Evolutionary conservation across 345 rosid species (phyloP), one percentile per base, ranked within the genome.

Genomic region (Psidium guajava): DNA sequence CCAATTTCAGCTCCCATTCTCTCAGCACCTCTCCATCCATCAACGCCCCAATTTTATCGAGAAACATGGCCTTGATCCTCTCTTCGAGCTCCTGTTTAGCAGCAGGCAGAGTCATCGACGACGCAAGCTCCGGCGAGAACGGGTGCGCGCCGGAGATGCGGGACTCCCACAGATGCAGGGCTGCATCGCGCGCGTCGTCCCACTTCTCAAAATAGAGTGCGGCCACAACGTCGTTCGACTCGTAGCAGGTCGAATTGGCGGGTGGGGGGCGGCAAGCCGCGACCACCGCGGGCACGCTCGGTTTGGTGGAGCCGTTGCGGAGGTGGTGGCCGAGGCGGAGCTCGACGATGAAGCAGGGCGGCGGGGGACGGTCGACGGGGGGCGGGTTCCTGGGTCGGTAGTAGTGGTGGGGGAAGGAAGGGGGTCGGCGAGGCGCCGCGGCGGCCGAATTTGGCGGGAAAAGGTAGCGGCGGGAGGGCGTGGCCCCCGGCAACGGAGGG

Each of bases 11-110:
- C 54, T 84, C 84, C 90, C 91, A 92, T 85, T 87, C 89, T 83
- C 77, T 84, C 56, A 92, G 92, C 77, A 27, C 9, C 44, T 89
- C 95, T 9, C 96, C 94, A 4, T 88, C 90, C 57, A 91, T 2
- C 81, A 95, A 64, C 57, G 84, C 89, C 83, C 84, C 57, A 14
- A 92, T 86, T 57, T 89, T 90, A 80, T 84, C 64, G 14, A 54
- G 82, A 86, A 94, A 94, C 64, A 94, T 83, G 73, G 56, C 54
- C 74, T 84, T 85, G 69, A 94, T 89, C 24, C 83, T 87, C 22
- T 85, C 91, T 16, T 82, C 49, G 83, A 93, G 90, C 86, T 92
- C 94, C 74, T 69, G 87, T 82, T 51, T 56, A 73, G 91, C 94
- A 0, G 94, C 91, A 0, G 91, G 92, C 12, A 90, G 88, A 14